Evolutionary conservation across 352 stramenopile genomes (phyloP).

Genomic region (Pythium scleroteichum): DNA sequence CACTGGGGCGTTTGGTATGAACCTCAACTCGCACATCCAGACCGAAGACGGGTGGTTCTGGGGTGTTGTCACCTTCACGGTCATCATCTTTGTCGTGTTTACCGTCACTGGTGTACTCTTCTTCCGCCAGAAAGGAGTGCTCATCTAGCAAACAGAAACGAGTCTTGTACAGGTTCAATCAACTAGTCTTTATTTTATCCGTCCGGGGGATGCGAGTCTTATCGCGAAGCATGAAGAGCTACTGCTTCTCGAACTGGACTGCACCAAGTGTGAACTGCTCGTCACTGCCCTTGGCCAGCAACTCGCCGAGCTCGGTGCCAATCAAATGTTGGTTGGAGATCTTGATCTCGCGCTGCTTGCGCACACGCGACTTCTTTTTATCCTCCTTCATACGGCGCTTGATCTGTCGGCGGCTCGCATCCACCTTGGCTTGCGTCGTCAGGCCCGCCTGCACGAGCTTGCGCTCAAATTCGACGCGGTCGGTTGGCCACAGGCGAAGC

Average conservation of each 20-base stretch:
- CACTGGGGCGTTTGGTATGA: conserved; percentile 73
- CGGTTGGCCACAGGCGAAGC: conserved; percentile 64
- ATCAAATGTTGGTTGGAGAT: conserved; percentile 89
- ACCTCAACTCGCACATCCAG: conserved; percentile 56
- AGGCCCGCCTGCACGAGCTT: conserved; percentile 81
- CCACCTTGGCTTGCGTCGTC: conserved; percentile 82
- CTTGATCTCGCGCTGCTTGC: conserved; percentile 88
- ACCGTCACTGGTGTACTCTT: conserved; percentile 51
- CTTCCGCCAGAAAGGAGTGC: conserved; percentile 63
- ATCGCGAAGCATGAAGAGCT: too few relatives aligned
- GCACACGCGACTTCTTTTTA: conserved; percentile 78
- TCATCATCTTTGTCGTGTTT: conserved; percentile 50
- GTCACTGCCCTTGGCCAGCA: conserved; percentile 74
- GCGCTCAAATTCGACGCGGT: conserved; percentile 75
- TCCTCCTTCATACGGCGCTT: conserved; percentile 83
- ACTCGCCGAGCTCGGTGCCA: conserved; percentile 82
- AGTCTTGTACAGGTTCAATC: too few relatives aligned
- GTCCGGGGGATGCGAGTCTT: conserved; percentile 3
- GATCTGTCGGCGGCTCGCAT: conserved; percentile 72
- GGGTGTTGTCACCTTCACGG: conserved; percentile 46
- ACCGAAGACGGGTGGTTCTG: conserved; percentile 56
- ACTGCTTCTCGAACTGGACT: conserved; percentile 80
- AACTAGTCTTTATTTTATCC: neutral
- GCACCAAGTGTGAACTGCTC: conserved; percentile 83
- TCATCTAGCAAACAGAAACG: conserved; percentile 5